Base-by-base conservation (phyloP, 2,329 filamentous ascomycete species). In the Corynespora cassiicola region DNA sequence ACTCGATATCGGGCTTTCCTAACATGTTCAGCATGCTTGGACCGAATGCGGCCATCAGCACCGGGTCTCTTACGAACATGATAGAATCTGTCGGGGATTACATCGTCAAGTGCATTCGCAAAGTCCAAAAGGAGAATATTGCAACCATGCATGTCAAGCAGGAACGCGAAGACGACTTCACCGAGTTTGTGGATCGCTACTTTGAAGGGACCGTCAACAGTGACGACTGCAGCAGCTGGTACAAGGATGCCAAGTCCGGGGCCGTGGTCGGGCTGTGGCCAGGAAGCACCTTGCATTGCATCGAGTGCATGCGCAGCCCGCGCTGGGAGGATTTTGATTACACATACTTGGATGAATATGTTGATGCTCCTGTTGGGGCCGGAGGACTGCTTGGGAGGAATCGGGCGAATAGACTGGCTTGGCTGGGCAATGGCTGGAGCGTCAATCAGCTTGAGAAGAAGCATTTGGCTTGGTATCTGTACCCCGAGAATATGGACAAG, bases 21-120 rank as follows among this genome's bases (percentile, higher is more conserved):
- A 73, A 73, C 30, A 42, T 68, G 32, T 71, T 71, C 59, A 62
- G 60, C 32, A 70, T 73, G 66, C 61, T 73, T 3, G 70, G 70
- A 2, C 68, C 70, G 17, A 73, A 73, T 39, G 54, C 56, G 6
- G 67, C 68, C 14, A 69, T 72, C 33, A 68, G 69, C 22, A 58
- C 66, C 10, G 71, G 71, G 22, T 56, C 48, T 10, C 51, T 73
- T 10, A 72, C 69, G 9, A 66, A 56, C 48, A 72, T 72, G 68
- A 72, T 72, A 31, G 68, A 71, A 36, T 54, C 46, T 18, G 55
- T 65, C 0, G 66, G 63, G 42, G 65, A 69, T 49, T 72, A 72
- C 50, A 60, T 70, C 39, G 42, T 68, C 47, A 63, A 64, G 36
- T 54, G 58, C 7, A 58, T 73, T 21, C 64, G 70, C 33, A 73